A percentile compares a stretch with the other conserved stretches of the same genome.
phyloP scores from a whole-genome alignment of 306 rosid genomes.

The Malus asiatica region DNA sequence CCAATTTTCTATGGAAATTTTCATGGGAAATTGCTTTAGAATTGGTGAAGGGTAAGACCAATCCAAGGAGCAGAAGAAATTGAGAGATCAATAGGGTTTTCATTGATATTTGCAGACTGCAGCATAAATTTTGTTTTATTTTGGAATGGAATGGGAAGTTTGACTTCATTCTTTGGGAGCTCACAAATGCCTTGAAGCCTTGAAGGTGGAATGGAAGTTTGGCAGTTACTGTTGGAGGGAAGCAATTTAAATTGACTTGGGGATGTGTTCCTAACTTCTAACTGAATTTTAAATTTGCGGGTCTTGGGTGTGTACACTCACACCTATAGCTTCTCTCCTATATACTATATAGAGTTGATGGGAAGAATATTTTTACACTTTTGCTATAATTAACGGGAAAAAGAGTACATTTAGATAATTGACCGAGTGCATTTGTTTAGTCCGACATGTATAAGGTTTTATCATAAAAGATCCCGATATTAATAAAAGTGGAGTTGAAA shows the following conservation, averaged over 20 bases:
- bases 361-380: neutral
- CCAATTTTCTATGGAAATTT: neutral
- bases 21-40: neutral
- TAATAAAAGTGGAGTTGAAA: too few relatives aligned
- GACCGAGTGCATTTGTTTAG: too few relatives aligned
- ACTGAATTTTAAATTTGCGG: neutral
- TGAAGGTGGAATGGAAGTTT: neutral
- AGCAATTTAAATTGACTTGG: neutral
- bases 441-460: too few relatives aligned
- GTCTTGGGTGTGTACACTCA: neutral
- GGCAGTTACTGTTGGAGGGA: slow-evolving; percentile 1
- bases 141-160: neutral
- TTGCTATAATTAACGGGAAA: neutral
- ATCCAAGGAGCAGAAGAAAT: neutral
- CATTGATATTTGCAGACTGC: neutral
- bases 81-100: neutral
- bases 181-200: neutral
- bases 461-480: too few relatives aligned
- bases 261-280: neutral
- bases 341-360: neutral
- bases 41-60: neutral
- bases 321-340: neutral
- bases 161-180: neutral
- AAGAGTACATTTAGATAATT: too few relatives aligned
- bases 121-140: neutral